Evolutionary conservation across 1,284 basidiomycete genomes (phyloP).

Genomic region (Veloporphyrellus conicus): DNA sequence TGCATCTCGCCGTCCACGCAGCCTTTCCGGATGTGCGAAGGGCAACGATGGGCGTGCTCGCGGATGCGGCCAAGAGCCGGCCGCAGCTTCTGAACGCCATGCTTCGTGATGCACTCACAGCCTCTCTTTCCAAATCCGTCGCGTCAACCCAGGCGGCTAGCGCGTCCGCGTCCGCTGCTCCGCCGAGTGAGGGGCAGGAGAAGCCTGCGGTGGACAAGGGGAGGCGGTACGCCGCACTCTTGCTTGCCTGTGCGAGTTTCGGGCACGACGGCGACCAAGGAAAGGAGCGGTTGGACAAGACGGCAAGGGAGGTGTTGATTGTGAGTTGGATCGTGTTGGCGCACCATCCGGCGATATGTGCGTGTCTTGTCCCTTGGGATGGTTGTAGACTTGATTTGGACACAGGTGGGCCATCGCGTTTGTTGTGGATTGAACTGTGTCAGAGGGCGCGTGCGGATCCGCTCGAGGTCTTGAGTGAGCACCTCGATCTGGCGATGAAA

Average conservation of each 20-base stretch:
- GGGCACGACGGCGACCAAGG: conserved; percentile 26
- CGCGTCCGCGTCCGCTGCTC: not conserved
- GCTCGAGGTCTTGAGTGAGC: conserved; percentile 49
- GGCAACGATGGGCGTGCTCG: conserved; percentile 43
- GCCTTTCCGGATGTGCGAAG: conserved; percentile 52
- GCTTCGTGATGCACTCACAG: conserved; percentile 53
- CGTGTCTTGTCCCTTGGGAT: conserved; percentile 19
- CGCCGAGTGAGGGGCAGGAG: conserved; percentile 30
- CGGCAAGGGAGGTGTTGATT: conserved; percentile 43
- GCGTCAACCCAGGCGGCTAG: conserved; percentile 15
- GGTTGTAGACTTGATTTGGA: not conserved
- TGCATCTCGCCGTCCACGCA: conserved; percentile 66
- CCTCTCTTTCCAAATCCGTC: conserved; percentile 35
- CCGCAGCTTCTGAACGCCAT: conserved; percentile 51
- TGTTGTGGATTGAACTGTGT: conserved; percentile 82
- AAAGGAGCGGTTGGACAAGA: conserved; percentile 24
- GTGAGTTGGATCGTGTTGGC: conserved; percentile 63
- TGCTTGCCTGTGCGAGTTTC: conserved; percentile 46
- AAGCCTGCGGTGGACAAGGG: conserved; percentile 43
- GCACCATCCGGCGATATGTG: conserved; percentile 72
- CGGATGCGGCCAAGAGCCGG: conserved; percentile 28
- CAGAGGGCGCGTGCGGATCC: conserved; percentile 70
- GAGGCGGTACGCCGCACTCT: conserved; percentile 45
- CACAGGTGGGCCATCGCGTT: conserved; percentile 51
- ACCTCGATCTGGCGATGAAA: conserved; percentile 49